Evolutionary conservation across 1,284 basidiomycete species (phyloP), one percentile per base, ranked within the genome.

Genomic region (Vanrija humicola): DNA sequence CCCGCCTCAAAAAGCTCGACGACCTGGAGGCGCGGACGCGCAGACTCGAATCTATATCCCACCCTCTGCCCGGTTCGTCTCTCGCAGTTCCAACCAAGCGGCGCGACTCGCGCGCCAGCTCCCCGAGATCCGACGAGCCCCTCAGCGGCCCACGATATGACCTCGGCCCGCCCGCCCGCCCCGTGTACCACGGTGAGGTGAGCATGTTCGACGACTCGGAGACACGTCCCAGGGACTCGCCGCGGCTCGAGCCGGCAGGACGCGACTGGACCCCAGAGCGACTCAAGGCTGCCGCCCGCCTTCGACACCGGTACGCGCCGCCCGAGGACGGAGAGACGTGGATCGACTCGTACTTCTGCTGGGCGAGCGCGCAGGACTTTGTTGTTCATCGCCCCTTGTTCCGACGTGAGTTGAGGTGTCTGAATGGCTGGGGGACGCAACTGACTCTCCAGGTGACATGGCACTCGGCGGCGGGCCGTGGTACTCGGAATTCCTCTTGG

Each of bases 301-400:
- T 55, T 3, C 45, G 54, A 3, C 58, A 59, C 44, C 48, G 49
- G 18, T 59, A 55, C 29, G 58, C 54, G 4, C 43, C 58, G 7
- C 38, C 54, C 21, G 58, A 59, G 29, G 58, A 59, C 48, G 58
- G 54, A 4, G 58, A 59, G 44, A 29, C 48, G n/a, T 55, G 50
- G 46, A 44, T 59, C 44, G 50, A 59, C 29, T 29, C 58, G 38
- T 59, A 52, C 43, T 59, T 59, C 28, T 52, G 38, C 25, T 60
- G 58, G 58, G 52, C 58, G 7, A 46, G 45, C 14, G 21, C 47
- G 21, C 52, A 50, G 16, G 56, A 60, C 42, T 51, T 39, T 15
- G 50, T 56, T 5, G 54, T 60, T 5, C 48, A 60, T 38, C 47
- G 54, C 6, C 48, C 46, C 1, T 16, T 48, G 9, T 60, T 60